Evolutionary conservation across 2,329 filamentous ascomycete genomes (phyloP).

Genomic region (Zarea fungicola): DNA sequence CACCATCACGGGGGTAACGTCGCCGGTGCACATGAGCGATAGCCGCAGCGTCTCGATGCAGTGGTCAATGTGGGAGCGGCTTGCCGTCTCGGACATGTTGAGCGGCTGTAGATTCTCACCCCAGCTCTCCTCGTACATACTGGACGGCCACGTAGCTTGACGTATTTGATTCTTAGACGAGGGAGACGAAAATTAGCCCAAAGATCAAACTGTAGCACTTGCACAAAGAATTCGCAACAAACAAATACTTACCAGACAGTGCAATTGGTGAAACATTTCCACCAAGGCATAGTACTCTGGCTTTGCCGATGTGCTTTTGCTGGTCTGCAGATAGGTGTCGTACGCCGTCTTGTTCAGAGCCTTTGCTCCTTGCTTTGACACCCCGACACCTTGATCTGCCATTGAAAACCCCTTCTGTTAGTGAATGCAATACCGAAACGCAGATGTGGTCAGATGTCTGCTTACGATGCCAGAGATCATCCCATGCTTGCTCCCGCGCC

Average conservation of each 20-base stretch:
- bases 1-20: conserved; percentile 14
- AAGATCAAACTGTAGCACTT: too few relatives aligned
- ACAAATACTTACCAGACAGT: conserved; percentile 14
- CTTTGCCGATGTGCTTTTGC: not conserved
- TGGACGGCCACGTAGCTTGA: conserved; percentile 13
- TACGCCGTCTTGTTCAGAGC: conserved; percentile 6
- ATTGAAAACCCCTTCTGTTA: not conserved
- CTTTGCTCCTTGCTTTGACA: not conserved
- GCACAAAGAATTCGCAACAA: not conserved
- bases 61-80: conserved; percentile 13
- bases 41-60: conserved; percentile 16
- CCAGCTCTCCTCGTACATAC: conserved; percentile 5
- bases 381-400: conserved; percentile 6
- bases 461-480: conserved; percentile 11
- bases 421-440: not conserved
- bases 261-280: conserved; percentile 16
- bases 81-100: not conserved
- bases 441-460: not conserved
- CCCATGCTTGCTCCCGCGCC: conserved; percentile 7
- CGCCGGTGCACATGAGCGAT: conserved; percentile 15
- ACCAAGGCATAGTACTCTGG: conserved; percentile 13
- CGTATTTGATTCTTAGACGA: conserved; percentile 13
- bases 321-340: not conserved
- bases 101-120: not conserved
- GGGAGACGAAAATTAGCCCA: too few relatives aligned